Evolutionary conservation across 176 grass and related monocot genomes (phyloP).

Genomic region (Oropetium thomaeum): DNA sequence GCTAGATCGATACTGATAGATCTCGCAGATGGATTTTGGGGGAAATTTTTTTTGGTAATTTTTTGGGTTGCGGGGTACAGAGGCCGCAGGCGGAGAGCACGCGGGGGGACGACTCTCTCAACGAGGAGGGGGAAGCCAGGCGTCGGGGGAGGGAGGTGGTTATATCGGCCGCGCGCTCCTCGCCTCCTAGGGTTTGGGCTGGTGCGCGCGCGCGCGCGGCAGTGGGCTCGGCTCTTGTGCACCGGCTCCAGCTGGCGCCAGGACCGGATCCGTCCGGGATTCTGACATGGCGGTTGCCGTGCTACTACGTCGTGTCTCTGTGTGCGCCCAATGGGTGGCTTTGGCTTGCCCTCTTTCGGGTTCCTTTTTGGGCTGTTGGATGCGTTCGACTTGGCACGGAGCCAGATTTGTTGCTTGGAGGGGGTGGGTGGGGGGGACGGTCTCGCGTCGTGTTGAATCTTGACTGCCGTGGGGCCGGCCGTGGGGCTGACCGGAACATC

Average conservation of each 20-base stretch:
- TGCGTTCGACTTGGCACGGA: not conserved
- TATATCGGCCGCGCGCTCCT: slow-evolving; percentile 15
- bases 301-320: not conserved
- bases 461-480: not conserved
- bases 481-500: not conserved
- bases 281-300: not conserved
- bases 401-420: not conserved
- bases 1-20: slow-evolving; percentile 28
- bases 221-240: slow-evolving; percentile 17
- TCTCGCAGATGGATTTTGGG: slow-evolving; percentile 31
- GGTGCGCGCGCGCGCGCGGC: not conserved
- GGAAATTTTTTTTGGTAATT: slow-evolving; percentile 37
- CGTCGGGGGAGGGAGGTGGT: not conserved
- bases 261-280: slow-evolving; percentile 5
- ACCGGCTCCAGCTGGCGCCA: slow-evolving; percentile 17
- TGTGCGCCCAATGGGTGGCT: not conserved
- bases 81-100: slow-evolving; percentile 47
- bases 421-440: too few species aligned
- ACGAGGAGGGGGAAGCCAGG: slow-evolving; percentile 1
- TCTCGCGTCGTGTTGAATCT: not conserved
- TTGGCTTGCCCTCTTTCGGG: not conserved
- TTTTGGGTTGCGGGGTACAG: slow-evolving; percentile 46
- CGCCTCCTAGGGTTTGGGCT: slow-evolving; percentile 29
- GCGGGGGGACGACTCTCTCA: slow-evolving; percentile 45
- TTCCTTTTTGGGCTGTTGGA: slow-evolving; percentile 3